Percentiles rank a stretch among this genome's conserved stretches.
Evolutionary conservation across 1,284 basidiomycete genomes (phyloP).

Genomic region (Irpex sp.): DNA sequence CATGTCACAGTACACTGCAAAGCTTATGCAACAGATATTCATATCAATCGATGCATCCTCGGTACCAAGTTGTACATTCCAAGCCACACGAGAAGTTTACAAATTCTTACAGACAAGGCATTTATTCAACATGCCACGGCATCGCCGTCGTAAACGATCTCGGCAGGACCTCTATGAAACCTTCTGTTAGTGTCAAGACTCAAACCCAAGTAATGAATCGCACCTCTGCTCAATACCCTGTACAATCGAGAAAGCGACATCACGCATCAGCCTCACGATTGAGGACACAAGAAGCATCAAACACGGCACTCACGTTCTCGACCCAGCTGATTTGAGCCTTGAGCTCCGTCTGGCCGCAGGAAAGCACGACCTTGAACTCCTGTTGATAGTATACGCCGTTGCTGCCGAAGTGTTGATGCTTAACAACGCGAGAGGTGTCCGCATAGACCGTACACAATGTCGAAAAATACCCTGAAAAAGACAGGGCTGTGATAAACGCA

Average conservation of each 20-base stretch:
- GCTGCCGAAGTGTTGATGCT: constrained; percentile 9
- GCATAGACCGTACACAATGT: constrained; percentile 40
- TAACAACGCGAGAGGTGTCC: constrained; percentile 34
- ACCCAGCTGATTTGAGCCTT: constrained; percentile 44
- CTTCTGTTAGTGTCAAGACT: not conserved
- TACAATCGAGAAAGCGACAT: not conserved
- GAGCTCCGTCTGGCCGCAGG: constrained; percentile 45
- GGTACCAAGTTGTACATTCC: too few relatives aligned
- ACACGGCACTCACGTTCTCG: constrained; percentile 28
- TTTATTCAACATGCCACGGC: not conserved
- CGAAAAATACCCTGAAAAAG: constrained; percentile 35
- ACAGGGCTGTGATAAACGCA: not conserved
- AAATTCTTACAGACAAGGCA: too few relatives aligned
- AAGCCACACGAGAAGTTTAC: too few relatives aligned
- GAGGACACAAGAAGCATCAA: not conserved
- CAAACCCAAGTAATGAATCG: not conserved
- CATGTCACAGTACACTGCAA: too few relatives aligned
- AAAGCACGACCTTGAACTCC: constrained; percentile 42
- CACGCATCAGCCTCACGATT: not conserved
- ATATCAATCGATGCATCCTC: too few relatives aligned
- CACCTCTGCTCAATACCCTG: constrained; percentile 20
- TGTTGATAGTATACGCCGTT: constrained; percentile 34
- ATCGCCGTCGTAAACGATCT: constrained; percentile 14
- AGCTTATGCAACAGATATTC: too few relatives aligned
- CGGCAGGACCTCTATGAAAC: constrained; percentile 11